Percentiles rank a stretch among this genome's conserved stretches.
Evolutionary conservation across 441 rosid genomes (phyloP).

Genomic region (Gossypium schwendimanii): DNA sequence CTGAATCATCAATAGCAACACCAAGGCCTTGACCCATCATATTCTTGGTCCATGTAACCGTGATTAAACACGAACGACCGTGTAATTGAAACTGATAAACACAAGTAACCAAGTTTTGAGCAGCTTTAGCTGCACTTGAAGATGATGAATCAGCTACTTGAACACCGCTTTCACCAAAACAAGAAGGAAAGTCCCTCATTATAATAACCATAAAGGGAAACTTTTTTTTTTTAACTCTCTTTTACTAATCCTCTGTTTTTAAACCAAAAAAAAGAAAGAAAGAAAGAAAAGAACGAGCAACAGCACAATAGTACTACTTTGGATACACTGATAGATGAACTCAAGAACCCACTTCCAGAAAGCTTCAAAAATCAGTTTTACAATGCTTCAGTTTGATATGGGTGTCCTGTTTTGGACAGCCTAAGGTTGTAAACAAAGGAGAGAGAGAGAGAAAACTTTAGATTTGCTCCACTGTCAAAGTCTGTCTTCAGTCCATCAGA

Average conservation of each 20-base stretch:
- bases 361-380: constrained; percentile 23
- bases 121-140: constrained; percentile 41
- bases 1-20: constrained; percentile 59
- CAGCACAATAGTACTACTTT: constrained; percentile 21
- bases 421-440: not conserved
- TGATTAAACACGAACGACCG: constrained; percentile 58
- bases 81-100: constrained; percentile 57
- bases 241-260: not conserved
- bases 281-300: not conserved
- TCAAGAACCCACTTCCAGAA: constrained; percentile 26
- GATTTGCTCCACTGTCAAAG: constrained; percentile 29
- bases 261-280: not conserved
- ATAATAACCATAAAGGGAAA: constrained; percentile 3
- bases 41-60: constrained; percentile 79
- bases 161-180: constrained; percentile 88
- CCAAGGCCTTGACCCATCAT: constrained; percentile 79
- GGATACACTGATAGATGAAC: constrained; percentile 8
- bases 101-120: constrained; percentile 71
- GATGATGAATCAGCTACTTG: constrained; percentile 80
- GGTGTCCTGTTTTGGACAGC: constrained; percentile 13
- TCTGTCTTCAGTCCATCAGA: constrained; percentile 6
- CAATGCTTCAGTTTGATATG: constrained; percentile 19
- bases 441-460: not conserved
- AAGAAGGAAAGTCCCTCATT: constrained; percentile 94
- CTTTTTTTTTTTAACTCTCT: not conserved